Percentiles rank a stretch among this genome's conserved stretches.
phyloP scores from a whole-genome alignment of 2,329 filamentous ascomycete species.

The Aspergillus piperis region DNA sequence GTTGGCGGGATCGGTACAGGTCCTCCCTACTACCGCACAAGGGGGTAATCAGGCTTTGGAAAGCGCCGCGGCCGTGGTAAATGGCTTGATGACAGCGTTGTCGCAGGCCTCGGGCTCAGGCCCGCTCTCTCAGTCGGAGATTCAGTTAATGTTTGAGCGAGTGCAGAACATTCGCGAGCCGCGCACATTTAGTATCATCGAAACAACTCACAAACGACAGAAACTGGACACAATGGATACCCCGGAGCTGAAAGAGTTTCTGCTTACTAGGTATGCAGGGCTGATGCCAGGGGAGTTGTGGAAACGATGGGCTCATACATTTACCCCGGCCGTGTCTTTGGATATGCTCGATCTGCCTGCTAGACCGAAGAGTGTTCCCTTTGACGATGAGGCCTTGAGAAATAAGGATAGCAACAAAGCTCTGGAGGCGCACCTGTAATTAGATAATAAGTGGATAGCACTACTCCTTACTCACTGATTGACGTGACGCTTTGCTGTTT shows the following conservation, averaged over 20 bases:
- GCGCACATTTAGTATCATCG: not conserved
- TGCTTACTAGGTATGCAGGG: conserved; percentile 24
- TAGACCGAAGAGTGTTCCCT: not conserved
- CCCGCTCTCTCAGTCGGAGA: not conserved
- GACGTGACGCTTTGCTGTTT: not conserved
- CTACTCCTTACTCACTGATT: not conserved
- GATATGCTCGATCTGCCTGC: not conserved
- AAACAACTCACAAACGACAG: conserved; percentile 3
- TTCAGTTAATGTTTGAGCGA: conserved; percentile 10
- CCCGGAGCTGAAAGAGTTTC: conserved; percentile 9
- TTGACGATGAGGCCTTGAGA: not conserved
- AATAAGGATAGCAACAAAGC: not conserved
- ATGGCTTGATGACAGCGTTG: not conserved
- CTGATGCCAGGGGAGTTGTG: not conserved
- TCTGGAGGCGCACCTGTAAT: not conserved
- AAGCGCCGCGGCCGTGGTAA: conserved; percentile 31
- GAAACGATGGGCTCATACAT: not conserved
- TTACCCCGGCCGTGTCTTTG: not conserved
- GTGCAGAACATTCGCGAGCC: conserved; percentile 5
- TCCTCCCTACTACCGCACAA: conserved; percentile 27
- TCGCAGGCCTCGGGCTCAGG: not conserved
- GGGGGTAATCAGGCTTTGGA: conserved; percentile 39
- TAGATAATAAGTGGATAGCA: not conserved
- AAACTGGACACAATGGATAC: conserved; percentile 14
- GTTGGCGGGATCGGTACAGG: conserved; percentile 7